Conservation (phyloP, 768 basidiomycete species). For the Tephrocybe sp. region DNA sequence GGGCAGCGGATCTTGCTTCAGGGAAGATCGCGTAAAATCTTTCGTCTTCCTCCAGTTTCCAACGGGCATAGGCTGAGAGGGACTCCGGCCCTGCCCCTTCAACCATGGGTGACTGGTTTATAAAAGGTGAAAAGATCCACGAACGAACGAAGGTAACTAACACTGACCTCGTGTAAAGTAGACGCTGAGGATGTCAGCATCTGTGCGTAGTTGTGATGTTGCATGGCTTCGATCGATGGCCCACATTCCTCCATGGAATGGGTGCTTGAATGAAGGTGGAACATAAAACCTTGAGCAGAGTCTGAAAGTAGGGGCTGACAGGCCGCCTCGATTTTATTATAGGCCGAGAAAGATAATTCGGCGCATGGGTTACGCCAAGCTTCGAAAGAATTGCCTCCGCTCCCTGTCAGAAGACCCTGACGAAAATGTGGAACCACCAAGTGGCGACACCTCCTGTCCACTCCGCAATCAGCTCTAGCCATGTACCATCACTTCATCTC, state of each 20-base stretch:
- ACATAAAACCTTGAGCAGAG: slow-evolving; percentile 3
- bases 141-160: not conserved
- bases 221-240: slow-evolving; percentile 4
- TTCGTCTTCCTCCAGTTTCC: slow-evolving; percentile 34
- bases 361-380: slow-evolving; percentile 12
- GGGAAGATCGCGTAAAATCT: slow-evolving; percentile 38
- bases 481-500: slow-evolving; percentile 1
- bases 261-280: slow-evolving; percentile 5
- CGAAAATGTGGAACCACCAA: slow-evolving; percentile 14
- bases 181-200: slow-evolving; percentile 3
- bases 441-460: no score
- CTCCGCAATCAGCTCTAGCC: no score
- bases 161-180: slow-evolving; percentile 8
- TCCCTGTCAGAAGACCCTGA: slow-evolving; percentile 21
- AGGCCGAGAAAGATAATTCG: slow-evolving; percentile 12
- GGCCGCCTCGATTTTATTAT: slow-evolving; percentile 11
- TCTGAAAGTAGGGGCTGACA: slow-evolving; percentile 9
- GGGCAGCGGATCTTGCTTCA: slow-evolving; percentile 24
- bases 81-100: slow-evolving; percentile 8
- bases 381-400: slow-evolving; percentile 16
- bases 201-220: not conserved
- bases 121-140: slow-evolving; percentile 1
- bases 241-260: not conserved
- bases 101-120: slow-evolving; percentile 10
- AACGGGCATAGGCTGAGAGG: slow-evolving; percentile 28